Base-by-base conservation (phyloP, 2,329 filamentous ascomycete genomes). In the Alternaria conjuncta region DNA sequence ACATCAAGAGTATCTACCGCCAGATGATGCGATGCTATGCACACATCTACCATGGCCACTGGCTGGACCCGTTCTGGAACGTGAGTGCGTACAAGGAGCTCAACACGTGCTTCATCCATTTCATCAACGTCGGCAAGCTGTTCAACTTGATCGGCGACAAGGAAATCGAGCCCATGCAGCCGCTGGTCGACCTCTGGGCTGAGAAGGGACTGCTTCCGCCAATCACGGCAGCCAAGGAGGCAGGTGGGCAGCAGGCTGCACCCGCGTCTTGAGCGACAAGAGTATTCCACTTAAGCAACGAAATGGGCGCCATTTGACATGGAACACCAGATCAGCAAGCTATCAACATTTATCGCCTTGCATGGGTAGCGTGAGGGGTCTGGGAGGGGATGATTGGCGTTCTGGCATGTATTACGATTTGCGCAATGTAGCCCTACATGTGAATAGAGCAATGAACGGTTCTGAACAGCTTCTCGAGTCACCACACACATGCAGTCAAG, bases 141-240 rank as follows among this genome's bases (percentile, higher is more conserved):
- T 90, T 94, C 64, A 81, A 81, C 13, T 74, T 98, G 83, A 87
- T 98, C 65, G 91, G 91, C 71, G 93, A 94, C 63, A 91, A 93
- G 75, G 95, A 97, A 81, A 87, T 96, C 73, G 94, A 97, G 85
- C 95, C 95, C 21, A 97, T 98, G 93, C 93, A 96, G 83, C 93
- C 93, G 25, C 83, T 98, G 71, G 92, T 98, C 71, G 94, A 97
- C 75, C 86, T 97, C 51, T 97, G 94, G 91, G 90, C 94, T 25
- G 90, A 90, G 66, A 95, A 95, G 76, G 94, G 94, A 63, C 92
- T 94, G 25, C 92, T 98, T 72, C 94, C 94, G 11, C 65, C 71
- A 28, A 32, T 59, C 26, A 61, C 70, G 11, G 57, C 68, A 0
- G 51, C 51, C 28, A 74, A 74, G 66, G 72, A 78, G 55, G 65